phyloP scores from a whole-genome alignment of 441 rosid species.

The Raphanus hybrid region DNA sequence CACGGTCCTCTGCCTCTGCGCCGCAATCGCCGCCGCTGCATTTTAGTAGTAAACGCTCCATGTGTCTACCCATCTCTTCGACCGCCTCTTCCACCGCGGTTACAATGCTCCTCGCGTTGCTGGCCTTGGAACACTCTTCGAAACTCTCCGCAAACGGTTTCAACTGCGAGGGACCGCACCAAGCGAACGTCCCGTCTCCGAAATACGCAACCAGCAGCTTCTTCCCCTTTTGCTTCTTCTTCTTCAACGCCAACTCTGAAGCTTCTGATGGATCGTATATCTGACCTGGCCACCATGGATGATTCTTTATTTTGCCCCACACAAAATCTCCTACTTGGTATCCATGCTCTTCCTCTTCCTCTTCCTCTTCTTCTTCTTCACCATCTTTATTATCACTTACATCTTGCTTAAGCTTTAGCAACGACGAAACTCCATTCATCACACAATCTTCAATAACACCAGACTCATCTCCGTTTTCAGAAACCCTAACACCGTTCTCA shows the following conservation, averaged over 20 bases:
- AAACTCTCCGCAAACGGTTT: constrained; percentile 79
- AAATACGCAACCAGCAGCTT: constrained; percentile 67
- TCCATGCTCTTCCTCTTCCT: constrained; percentile 46
- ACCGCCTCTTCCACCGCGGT: constrained; percentile 63
- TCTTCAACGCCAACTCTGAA: constrained; percentile 68
- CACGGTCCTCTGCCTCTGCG: constrained; percentile 13
- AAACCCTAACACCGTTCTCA: too few relatives aligned
- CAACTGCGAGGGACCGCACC: constrained; percentile 86
- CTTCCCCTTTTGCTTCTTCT: constrained; percentile 56
- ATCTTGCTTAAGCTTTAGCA: too few relatives aligned
- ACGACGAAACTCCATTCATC: too few relatives aligned
- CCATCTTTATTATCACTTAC: background rate
- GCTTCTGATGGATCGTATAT: constrained; percentile 75
- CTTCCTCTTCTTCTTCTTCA: background rate
- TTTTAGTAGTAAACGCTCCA: constrained; percentile 50
- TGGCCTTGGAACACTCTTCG: constrained; percentile 59
- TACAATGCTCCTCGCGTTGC: constrained; percentile 60
- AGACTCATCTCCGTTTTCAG: too few relatives aligned
- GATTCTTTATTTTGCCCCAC: constrained; percentile 91
- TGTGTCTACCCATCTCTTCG: constrained; percentile 69
- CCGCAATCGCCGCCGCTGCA: background rate
- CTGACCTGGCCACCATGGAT: constrained; percentile 99
- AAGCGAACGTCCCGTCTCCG: constrained; percentile 87
- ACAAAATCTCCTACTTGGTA: constrained; percentile 85
- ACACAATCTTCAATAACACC: too few relatives aligned